Base-by-base conservation (phyloP, 257 asterid species). In the Linderniella brevidens region DNA sequence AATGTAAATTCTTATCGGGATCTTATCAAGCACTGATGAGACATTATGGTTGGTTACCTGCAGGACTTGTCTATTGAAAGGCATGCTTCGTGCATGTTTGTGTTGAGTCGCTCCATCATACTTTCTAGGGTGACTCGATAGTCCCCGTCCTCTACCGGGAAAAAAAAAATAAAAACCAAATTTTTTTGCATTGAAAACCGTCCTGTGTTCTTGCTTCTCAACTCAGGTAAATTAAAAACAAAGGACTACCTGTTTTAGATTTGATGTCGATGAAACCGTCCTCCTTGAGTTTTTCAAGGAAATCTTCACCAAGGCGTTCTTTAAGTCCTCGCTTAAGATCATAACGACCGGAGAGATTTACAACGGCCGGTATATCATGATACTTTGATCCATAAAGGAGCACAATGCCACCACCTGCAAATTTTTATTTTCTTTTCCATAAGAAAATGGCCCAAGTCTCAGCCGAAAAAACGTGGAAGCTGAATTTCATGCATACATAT, bases 311-410 rank as follows among this genome's bases (percentile, higher is more conserved):
- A 54, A 80, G 38, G 10, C 80, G 71, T 59, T 78, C 85, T 46
- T 59, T 70, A 58, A 80, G 66, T 54, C 96, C 96, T 66, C 62
- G 60, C 61, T 81, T 75, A 54, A 84, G 67, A 57, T 78, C 68
- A 61, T 78, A 81, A 56, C 98, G 93, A 41, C 94, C 98, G 41
- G 98, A 88, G 52, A 78, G 49, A 75, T 84, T 88, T 61, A 88
- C 58, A 35, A 88, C 78, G 0, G 76, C 77, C 38, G 58, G 61
- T 60, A 79, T 66, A 58, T 86, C 90, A 43, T 70, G 90, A 66
- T 79, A 79, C 52, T 67, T 77, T 45, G 96, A 86, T 54, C 78
- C 92, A 65, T 86, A 82, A 39, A 86, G 66, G 48, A 82, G 84
- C 48, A 79, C 96, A 59, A 68, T 66, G 62, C 63, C 46, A 32